Percentiles rank a stretch among this genome's conserved stretches.
Evolutionary conservation across 192 early-diverging fungal genomes (phyloP).

Genomic region (Coemansia sp.): DNA sequence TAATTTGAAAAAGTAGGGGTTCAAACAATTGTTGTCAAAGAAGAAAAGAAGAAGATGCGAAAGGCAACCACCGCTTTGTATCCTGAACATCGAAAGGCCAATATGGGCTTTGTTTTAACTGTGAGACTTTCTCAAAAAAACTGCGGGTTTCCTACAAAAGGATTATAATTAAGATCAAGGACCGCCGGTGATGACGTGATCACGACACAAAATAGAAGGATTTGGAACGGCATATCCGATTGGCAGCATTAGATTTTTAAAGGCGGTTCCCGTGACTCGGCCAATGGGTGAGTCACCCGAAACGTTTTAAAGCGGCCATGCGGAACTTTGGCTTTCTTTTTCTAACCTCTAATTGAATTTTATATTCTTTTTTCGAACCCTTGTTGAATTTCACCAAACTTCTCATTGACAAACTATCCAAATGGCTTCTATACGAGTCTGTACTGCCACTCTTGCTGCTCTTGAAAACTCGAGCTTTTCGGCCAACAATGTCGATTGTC

Average conservation of each 20-base stretch:
- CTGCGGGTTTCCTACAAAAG: not conserved
- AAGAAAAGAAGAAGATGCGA: not conserved
- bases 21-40: not conserved
- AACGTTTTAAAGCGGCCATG: not conserved
- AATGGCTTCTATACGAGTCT: slow-evolving; percentile 56
- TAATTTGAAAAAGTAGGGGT: not conserved
- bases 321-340: not conserved
- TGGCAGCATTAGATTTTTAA: not conserved
- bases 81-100: too few relatives aligned
- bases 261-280: not conserved
- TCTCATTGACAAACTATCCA: not conserved
- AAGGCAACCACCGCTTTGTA: too few relatives aligned
- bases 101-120: too few relatives aligned
- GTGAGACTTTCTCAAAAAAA: too few relatives aligned
- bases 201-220: not conserved
- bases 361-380: not conserved
- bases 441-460: slow-evolving; percentile 37
- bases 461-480: slow-evolving; percentile 2
- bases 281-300: not conserved
- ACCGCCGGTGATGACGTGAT: not conserved
- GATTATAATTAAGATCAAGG: not conserved
- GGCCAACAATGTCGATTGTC: slow-evolving; percentile 3
- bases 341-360: slow-evolving; percentile 1
- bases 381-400: not conserved
- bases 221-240: not conserved